These are phyloP conservation scores for Eucalyptus marginata DNA, from an alignment of 345 rosid species.

Conservation along the genomic window DNA sequence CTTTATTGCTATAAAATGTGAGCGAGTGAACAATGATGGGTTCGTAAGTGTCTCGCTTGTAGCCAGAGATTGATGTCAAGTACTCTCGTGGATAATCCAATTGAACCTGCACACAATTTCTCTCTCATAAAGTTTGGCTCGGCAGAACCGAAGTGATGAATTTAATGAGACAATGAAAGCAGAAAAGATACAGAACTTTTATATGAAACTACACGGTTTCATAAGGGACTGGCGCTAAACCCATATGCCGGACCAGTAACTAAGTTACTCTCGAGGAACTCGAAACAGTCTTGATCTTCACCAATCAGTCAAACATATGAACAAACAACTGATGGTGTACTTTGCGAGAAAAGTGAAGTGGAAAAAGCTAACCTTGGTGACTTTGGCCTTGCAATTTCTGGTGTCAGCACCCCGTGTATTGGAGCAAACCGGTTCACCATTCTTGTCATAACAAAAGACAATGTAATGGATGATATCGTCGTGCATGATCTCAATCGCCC, in stretches of 20 bases:
- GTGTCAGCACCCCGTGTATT: neutral
- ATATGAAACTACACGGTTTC: neutral
- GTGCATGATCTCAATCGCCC: neutral
- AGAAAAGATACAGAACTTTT: neutral
- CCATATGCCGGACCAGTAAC: neutral
- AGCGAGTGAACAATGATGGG: neutral
- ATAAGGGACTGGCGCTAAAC: neutral
- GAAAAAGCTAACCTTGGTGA: neutral
- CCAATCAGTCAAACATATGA: neutral
- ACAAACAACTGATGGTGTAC: neutral
- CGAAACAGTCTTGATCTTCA: neutral
- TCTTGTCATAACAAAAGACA: neutral
- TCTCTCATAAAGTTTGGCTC: neutral
- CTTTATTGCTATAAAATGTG: neutral
- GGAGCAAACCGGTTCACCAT: neutral
- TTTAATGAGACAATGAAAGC: neutral
- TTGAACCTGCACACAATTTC: neutral
- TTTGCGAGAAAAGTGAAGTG: neutral
- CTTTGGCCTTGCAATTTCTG: neutral
- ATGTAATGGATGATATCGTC: neutral
- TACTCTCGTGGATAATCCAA: neutral
- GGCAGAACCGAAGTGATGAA: neutral
- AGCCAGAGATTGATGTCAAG: neutral
- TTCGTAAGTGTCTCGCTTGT: neutral
- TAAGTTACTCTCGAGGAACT: neutral